A percentile compares a stretch with the other conserved stretches of the same genome.
Evolutionary conservation across 2,329 filamentous ascomycete species (phyloP).

Genomic region (Colletotrichum gigasporum): DNA sequence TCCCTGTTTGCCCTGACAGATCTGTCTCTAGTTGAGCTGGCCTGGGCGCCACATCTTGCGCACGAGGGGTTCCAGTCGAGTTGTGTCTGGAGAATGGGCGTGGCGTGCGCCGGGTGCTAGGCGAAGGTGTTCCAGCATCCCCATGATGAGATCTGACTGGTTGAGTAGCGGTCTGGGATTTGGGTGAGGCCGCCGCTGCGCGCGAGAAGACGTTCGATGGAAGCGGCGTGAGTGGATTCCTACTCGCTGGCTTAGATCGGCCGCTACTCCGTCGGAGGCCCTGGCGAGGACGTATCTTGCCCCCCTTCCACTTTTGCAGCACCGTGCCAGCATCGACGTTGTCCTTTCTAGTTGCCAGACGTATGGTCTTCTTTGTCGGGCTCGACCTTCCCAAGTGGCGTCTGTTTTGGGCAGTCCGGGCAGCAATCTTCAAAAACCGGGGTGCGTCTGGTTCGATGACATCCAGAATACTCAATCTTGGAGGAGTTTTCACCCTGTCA

Average conservation of each 20-base stretch:
- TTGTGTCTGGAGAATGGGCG: constrained; percentile 31
- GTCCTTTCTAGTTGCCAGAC: constrained; percentile 68
- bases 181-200: background rate
- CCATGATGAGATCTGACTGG: background rate
- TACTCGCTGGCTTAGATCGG: background rate
- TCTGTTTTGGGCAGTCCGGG: constrained; percentile 61
- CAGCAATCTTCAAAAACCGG: constrained; percentile 68
- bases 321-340: constrained; percentile 65
- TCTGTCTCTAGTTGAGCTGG: constrained; percentile 67
- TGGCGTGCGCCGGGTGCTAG: background rate
- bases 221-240: constrained; percentile 10
- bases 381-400: constrained; percentile 62
- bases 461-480: constrained; percentile 69
- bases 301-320: constrained; percentile 65
- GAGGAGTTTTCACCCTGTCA: constrained; percentile 41
- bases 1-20: constrained; percentile 44
- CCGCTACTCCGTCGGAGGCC: constrained; percentile 2
- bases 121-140: background rate
- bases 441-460: constrained; percentile 63
- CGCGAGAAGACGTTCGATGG: constrained; percentile 7
- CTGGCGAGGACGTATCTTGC: constrained; percentile 55
- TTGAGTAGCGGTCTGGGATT: background rate
- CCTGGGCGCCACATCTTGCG: constrained; percentile 35
- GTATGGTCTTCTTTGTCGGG: constrained; percentile 65
- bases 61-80: constrained; percentile 14